Conservation (phyloP, 1,284 basidiomycete species). For the Trichosporon sp. region DNA sequence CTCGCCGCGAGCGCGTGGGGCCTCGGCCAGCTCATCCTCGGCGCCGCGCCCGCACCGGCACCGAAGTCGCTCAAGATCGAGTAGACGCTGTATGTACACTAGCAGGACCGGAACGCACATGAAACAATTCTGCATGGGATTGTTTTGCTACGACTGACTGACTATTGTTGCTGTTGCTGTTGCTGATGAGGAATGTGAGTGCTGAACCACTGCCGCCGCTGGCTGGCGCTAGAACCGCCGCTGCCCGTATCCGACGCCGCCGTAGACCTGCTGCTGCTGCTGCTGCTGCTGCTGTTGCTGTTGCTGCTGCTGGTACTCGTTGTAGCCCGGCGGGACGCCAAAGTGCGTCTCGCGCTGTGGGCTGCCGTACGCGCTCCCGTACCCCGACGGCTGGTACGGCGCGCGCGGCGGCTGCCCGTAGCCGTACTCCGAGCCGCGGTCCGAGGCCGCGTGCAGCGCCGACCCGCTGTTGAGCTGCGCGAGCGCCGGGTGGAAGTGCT, state of each 20-base stretch:
- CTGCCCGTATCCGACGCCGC: conserved; percentile 3
- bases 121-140: conserved; percentile 2
- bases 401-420: conserved; percentile 2
- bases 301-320: neutral
- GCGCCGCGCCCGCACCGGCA: neutral
- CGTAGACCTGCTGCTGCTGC: conserved; percentile 2
- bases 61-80: neutral
- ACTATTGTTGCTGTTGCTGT: neutral
- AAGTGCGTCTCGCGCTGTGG: conserved; percentile 10
- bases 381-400: neutral
- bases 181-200: neutral
- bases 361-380: conserved; percentile 8
- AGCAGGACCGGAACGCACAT: neutral
- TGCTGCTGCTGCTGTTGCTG: neutral
- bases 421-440: neutral
- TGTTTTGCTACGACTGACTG: conserved; percentile 2
- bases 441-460: conserved; percentile 2
- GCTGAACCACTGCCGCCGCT: too few species aligned
- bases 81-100: neutral
- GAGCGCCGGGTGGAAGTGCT: conserved; percentile 21
- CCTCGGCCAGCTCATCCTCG: conserved; percentile 8
- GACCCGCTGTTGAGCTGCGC: conserved; percentile 18
- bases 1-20: conserved; percentile 58
- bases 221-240: conserved; percentile 1
- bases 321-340: neutral